Conservation (phyloP, 2,329 filamentous ascomycete species). For the Thelonectria blattea region DNA sequence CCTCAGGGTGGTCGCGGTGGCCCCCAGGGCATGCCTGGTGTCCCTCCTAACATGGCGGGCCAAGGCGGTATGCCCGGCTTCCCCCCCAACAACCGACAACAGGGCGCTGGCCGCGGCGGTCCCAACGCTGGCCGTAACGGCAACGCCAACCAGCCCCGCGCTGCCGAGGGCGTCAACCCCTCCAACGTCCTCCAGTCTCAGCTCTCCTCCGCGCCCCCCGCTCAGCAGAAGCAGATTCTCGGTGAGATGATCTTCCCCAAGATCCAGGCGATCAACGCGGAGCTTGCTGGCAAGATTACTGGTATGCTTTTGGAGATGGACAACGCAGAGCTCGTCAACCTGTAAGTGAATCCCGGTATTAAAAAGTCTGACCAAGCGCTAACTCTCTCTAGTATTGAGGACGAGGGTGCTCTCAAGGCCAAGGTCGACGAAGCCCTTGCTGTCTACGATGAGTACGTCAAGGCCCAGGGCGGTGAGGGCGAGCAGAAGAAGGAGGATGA, state of each 20-base stretch:
- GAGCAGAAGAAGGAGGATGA: slow-evolving; percentile 58
- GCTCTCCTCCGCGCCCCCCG: slow-evolving; percentile 62
- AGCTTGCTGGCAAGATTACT: slow-evolving; percentile 98
- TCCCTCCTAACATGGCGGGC: slow-evolving; percentile 68
- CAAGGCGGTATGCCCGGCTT: slow-evolving; percentile 61
- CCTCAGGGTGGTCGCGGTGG: slow-evolving; percentile 72
- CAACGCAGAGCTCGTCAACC: slow-evolving; percentile 88
- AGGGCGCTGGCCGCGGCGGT: slow-evolving; percentile 56
- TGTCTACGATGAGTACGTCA: slow-evolving; percentile 99
- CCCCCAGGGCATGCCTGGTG: slow-evolving; percentile 66
- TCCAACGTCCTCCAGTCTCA: slow-evolving; percentile 60
- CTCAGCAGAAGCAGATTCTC: slow-evolving; percentile 97
- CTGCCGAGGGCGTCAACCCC: slow-evolving; percentile 42
- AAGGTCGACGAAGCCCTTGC: slow-evolving; percentile 98
- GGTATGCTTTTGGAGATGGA: slow-evolving; percentile 99
- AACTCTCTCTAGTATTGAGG: slow-evolving; percentile 72
- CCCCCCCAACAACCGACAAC: slow-evolving; percentile 62
- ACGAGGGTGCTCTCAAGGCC: slow-evolving; percentile 84
- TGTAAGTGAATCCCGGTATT: slow-evolving; percentile 70
- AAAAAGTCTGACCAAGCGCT: slow-evolving; percentile 5
- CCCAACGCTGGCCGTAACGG: slow-evolving; percentile 50
- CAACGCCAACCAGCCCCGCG: slow-evolving; percentile 57
- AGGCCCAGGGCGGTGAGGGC: slow-evolving; percentile 67
- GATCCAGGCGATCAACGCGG: slow-evolving; percentile 92
- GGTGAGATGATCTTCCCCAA: slow-evolving; percentile 98